A percentile compares a stretch with the other conserved stretches of the same genome.
phyloP scores from a whole-genome alignment of 306 rosid genomes.

The Quercus dentata region DNA sequence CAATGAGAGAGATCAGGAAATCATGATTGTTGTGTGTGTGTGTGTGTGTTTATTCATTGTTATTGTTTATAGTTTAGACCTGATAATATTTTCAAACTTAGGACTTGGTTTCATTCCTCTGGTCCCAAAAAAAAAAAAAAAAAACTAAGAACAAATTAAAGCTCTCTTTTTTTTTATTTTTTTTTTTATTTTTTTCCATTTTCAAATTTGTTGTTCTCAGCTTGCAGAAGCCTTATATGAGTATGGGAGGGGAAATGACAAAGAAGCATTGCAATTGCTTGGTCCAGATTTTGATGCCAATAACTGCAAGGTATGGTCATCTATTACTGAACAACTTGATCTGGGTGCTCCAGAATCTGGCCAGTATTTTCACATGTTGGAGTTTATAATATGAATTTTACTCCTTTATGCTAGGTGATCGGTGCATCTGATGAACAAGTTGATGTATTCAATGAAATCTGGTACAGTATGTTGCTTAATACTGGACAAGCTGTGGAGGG shows the following conservation, averaged over 20 bases:
- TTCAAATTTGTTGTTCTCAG: slow-evolving; percentile 34
- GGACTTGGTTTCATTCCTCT: not conserved
- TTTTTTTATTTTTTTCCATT: not conserved
- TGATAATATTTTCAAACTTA: not conserved
- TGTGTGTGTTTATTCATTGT: not conserved
- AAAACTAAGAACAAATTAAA: not conserved
- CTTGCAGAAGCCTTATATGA: slow-evolving; percentile 85
- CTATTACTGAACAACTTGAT: not conserved
- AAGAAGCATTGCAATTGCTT: slow-evolving; percentile 56
- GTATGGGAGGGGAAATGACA: slow-evolving; percentile 63
- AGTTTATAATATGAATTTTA: not conserved
- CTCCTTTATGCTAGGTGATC: slow-evolving; percentile 43
- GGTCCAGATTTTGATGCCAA: slow-evolving; percentile 71
- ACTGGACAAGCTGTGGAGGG: slow-evolving; percentile 56
- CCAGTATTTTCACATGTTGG: not conserved
- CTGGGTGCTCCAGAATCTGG: not conserved
- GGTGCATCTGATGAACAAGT: slow-evolving; percentile 93
- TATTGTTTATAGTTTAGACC: not conserved
- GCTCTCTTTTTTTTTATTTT: not conserved
- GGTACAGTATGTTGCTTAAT: slow-evolving; percentile 66
- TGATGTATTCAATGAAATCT: slow-evolving; percentile 80
- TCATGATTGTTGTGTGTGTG: not conserved
- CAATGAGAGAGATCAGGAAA: not conserved
- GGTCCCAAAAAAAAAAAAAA: too few species aligned
- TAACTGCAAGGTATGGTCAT: slow-evolving; percentile 56